Evolutionary conservation across 805 yeast genomes (phyloP).

Genomic region (Yamadazyma endophytica): DNA sequence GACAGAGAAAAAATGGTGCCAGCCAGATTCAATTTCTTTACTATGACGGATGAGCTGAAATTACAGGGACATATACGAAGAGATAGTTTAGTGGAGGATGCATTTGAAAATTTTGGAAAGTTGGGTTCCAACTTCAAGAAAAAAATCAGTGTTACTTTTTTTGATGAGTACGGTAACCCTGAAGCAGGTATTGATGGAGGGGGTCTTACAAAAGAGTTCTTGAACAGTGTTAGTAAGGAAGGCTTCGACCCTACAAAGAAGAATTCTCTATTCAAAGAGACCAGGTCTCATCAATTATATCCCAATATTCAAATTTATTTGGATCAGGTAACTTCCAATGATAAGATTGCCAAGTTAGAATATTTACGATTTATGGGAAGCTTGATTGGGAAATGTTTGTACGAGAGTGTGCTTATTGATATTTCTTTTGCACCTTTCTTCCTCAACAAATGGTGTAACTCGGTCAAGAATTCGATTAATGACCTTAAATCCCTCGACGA

Average conservation of each 20-base stretch:
- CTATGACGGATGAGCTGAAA: constrained; percentile 13
- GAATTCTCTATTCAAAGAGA: constrained; percentile 35
- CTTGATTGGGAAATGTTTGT: constrained; percentile 83
- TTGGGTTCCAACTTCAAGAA: constrained; percentile 55
- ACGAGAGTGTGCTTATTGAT: constrained; percentile 77
- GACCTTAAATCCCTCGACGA: constrained; percentile 71
- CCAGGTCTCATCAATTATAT: constrained; percentile 56
- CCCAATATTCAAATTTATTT: constrained; percentile 61
- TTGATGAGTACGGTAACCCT: constrained; percentile 61
- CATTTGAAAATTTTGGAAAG: constrained; percentile 54
- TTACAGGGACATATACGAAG: constrained; percentile 59
- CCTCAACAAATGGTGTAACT: constrained; percentile 57
- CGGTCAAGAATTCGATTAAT: constrained; percentile 62
- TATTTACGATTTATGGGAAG: constrained; percentile 68
- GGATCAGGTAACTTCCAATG: constrained; percentile 19
- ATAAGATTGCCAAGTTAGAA: constrained; percentile 20
- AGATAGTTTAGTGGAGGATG: constrained; percentile 69
- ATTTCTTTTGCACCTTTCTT: constrained; percentile 85
- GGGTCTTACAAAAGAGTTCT: constrained; percentile 87
- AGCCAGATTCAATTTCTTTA: constrained; percentile 8
- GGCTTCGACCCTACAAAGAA: constrained; percentile 48
- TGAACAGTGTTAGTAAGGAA: constrained; percentile 66
- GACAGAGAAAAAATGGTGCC: constrained; percentile 37
- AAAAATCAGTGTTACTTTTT: constrained; percentile 60
- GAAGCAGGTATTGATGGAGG: constrained; percentile 98